Conservation (phyloP, 805 yeast genomes). For the Schwanniomyces pseudopolymorphus region DNA sequence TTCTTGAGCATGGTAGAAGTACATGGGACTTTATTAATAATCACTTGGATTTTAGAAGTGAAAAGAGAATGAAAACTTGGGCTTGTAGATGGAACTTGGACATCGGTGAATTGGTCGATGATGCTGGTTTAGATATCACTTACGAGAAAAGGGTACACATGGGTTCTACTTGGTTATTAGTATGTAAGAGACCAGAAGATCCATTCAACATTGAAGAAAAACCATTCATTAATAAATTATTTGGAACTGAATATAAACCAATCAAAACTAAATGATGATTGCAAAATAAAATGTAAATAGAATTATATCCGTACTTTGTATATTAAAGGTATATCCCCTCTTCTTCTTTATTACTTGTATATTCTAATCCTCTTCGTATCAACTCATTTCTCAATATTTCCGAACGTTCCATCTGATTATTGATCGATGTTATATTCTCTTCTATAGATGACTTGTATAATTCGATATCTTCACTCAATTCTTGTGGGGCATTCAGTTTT, state of each 20-base stretch:
- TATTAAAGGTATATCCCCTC: conserved; percentile 18
- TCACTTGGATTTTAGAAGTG: conserved; percentile 79
- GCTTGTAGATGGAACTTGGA: conserved; percentile 98
- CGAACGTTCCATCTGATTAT: conserved; percentile 49
- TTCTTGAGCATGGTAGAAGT: conserved; percentile 93
- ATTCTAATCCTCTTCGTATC: conserved; percentile 33
- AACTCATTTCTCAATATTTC: conserved; percentile 49
- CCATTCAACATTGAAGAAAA: conserved; percentile 44
- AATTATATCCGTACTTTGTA: conserved; percentile 3
- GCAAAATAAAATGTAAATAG: conserved; percentile 6
- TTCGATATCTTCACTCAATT: conserved; percentile 44
- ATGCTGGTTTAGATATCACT: conserved; percentile 80
- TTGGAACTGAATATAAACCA: conserved; percentile 34
- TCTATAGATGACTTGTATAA: conserved; percentile 53
- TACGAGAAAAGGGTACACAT: conserved; percentile 79
- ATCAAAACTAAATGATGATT: conserved; percentile 19
- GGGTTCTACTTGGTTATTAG: conserved; percentile 89
- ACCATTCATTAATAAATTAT: conserved; percentile 40
- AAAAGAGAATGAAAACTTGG: conserved; percentile 82
- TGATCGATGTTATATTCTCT: conserved; percentile 57
- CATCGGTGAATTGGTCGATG: conserved; percentile 81
- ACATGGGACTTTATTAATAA: conserved; percentile 74
- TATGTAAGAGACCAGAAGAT: conserved; percentile 75
- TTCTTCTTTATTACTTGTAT: neutral
- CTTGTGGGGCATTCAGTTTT: conserved; percentile 15